A percentile compares a stretch with the other conserved stretches of the same genome.
These are phyloP conservation scores for Gossypium schwendimanii DNA, from an alignment of 441 rosid genomes.

Conservation along the genomic window DNA sequence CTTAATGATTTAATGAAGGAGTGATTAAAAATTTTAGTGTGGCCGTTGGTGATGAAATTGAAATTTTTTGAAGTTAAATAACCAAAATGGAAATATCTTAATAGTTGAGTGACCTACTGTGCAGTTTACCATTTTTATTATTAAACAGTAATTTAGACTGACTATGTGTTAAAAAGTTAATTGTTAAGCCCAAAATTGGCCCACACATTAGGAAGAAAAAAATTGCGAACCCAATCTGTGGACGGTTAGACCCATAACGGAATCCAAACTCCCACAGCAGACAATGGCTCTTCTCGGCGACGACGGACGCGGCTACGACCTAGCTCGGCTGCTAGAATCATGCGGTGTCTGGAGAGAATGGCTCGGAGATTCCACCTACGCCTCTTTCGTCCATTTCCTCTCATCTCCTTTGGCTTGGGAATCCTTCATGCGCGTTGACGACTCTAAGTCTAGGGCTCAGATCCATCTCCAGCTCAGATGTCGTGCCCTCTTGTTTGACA, in stretches of 20 bases:
- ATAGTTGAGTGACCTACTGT: too few relatives aligned
- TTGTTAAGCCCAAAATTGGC: neutral
- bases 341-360: constrained; percentile 69
- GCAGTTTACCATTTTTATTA: too few relatives aligned
- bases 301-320: constrained; percentile 76
- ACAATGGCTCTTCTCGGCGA: constrained; percentile 74
- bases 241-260: neutral
- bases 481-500: constrained; percentile 79
- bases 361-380: constrained; percentile 69
- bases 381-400: constrained; percentile 42
- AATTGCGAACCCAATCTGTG: neutral
- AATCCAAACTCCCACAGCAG: neutral
- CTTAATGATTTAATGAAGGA: too few relatives aligned
- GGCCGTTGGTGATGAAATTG: too few relatives aligned
- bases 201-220: neutral
- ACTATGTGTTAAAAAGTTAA: too few relatives aligned
- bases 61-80: too few relatives aligned
- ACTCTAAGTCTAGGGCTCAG: constrained; percentile 58
- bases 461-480: constrained; percentile 79
- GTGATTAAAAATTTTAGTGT: too few relatives aligned
- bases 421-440: constrained; percentile 63
- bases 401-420: constrained; percentile 69
- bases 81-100: too few relatives aligned
- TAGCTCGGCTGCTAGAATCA: constrained; percentile 63
- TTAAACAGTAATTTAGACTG: too few relatives aligned